Base-by-base conservation (phyloP, 768 basidiomycete species). In the Xerocomus potaroensis region DNA sequence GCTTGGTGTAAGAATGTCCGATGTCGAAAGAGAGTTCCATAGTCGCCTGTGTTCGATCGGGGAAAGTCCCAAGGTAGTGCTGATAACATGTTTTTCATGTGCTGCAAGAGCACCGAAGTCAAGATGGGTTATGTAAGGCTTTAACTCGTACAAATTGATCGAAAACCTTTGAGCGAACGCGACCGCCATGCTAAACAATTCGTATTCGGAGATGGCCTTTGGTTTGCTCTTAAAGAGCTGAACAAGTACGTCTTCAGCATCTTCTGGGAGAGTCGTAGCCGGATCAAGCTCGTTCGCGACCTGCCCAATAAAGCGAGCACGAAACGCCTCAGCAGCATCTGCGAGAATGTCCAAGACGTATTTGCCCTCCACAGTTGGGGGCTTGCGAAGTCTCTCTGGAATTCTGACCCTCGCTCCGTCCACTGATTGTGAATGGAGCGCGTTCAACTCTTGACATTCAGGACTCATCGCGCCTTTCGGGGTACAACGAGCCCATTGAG, bases 391-490 rank as follows among this genome's bases (percentile, higher is more conserved):
- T 37, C 56, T 57, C 33, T 57, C 56, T 8, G 56, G 56, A 36
- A 57, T 44, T 23, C 24, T 58, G 41, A 84, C 74, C 10, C 71
- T 70, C 1, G 77, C 83, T 0, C 83, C 83, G 52, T 85, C 83
- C 1, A 84, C 83, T 3, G 77, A 80, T 44, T 82, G 80, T 3
- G 83, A 86, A 53, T 86, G 81, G 8, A 86, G 63, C 0, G 82
- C 83, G 49, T 84, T 85, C 21, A 86, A 68, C 55, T 86, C 83
- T 54, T 84, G 83, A 52, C 83, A 86, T 64, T 86, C 77, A 0
- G 74, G 63, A 54, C 78, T 76, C 53, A 83, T 66, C 0, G 82
- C 82, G 23, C 83, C 83, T 39, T 73, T 61, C 0, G 77, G 73
- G 45, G 73, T 78, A 33, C 65, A 66, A 2, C 76, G 72, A 40